Evolutionary conservation across 1,284 basidiomycete genomes (phyloP), one percentile per base, ranked within the genome.

Genomic region (Heterobasidion irregulare): DNA sequence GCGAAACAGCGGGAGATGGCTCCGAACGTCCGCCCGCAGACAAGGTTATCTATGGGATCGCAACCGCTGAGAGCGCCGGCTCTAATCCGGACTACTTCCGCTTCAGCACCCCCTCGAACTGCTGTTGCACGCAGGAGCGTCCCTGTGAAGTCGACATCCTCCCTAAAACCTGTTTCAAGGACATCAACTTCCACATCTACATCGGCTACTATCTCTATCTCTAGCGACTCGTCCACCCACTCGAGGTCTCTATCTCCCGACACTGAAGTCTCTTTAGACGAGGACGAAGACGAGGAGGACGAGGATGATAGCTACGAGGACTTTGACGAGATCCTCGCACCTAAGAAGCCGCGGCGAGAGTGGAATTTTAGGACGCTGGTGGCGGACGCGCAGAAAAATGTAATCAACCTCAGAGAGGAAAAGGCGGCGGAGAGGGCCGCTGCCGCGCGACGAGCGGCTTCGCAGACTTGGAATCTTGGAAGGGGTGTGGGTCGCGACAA

Each of bases 321-420:
- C 32, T 26, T 26, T 18, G 51, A 52, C 51, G 46, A 47, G 18
- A 16, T 26, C n/a, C n/a, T 43, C 13, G 12, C 33, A n/a, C 10
- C 41, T 8, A 38, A 16, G 44, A 53, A 45, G 41, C 10, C 8
- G 13, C 38, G 32, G 51, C 16, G 15, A 45, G 16, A 8, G 51
- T 41, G 18, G 38, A 48, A 46, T 36, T 18, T 41, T 15, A 63
- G 65, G n/a, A 75, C 75, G 12, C 63, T 80, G 35, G 62, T 81
- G 32, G 72, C 75, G 3, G 72, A 75, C 53, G 75, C 79, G 12
- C 69, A 72, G 50, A 69, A 64, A 47, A 72, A 73, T 51, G 68
- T 72, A 35, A 68, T 72, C 33, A 64, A 66, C 41, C 64, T 81
- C 53, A 73, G 72, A 47, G 57, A 62, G 34, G 61, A 60, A 49